A percentile compares a stretch with the other conserved stretches of the same genome.
These are phyloP conservation scores for Nothophaeocryptopus gaeumannii DNA, from an alignment of 2,329 filamentous ascomycete genomes.

Conservation along the genomic window DNA sequence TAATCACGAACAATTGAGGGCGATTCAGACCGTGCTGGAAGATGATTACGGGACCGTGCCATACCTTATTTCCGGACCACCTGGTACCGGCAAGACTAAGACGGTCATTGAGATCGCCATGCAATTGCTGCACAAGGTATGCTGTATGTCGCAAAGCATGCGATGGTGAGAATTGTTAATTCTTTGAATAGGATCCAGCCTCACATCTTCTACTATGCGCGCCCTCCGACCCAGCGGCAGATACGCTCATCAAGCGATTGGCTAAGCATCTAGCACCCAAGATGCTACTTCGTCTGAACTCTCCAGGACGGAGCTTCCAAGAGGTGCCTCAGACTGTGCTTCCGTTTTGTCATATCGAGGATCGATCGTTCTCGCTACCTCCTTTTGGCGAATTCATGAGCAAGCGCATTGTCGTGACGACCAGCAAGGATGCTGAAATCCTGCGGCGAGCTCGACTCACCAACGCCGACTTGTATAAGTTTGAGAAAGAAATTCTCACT, in stretches of 20 bases:
- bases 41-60: slow-evolving; percentile 46
- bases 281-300: slow-evolving; percentile 24
- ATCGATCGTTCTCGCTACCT: slow-evolving; percentile 26
- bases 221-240: slow-evolving; percentile 29
- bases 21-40: slow-evolving; percentile 42
- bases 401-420: slow-evolving; percentile 24
- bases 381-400: slow-evolving; percentile 23
- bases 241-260: slow-evolving; percentile 26
- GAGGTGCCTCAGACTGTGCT: slow-evolving; percentile 27
- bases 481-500: slow-evolving; percentile 18
- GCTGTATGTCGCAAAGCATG: background rate
- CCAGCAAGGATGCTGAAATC: slow-evolving; percentile 26
- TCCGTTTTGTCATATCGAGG: slow-evolving; percentile 26
- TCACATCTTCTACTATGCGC: slow-evolving; percentile 26
- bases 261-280: slow-evolving; percentile 18
- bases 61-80: slow-evolving; percentile 50
- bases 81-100: slow-evolving; percentile 54
- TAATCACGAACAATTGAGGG: slow-evolving; percentile 50
- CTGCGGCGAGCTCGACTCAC: slow-evolving; percentile 23
- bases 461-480: slow-evolving; percentile 24
- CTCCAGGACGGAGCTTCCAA: slow-evolving; percentile 25
- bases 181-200: background rate
- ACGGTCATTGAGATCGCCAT: slow-evolving; percentile 48
- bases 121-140: slow-evolving; percentile 20
- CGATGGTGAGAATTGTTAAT: background rate